Evolutionary conservation across 2,329 filamentous ascomycete genomes (phyloP).

Genomic region (Stemphylium beticola): DNA sequence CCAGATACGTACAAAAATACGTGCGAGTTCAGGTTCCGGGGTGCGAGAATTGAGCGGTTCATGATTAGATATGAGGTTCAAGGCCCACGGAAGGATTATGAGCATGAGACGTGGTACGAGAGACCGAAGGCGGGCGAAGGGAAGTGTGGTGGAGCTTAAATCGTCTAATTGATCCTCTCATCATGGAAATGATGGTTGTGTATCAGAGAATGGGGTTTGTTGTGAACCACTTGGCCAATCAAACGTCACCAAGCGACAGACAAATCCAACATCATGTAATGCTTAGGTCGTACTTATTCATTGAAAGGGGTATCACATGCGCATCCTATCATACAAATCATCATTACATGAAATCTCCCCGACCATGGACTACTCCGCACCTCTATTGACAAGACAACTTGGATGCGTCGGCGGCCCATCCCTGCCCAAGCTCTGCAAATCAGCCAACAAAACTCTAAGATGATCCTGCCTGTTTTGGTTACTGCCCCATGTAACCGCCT

Average conservation of each 20-base stretch:
- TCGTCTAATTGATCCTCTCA: not conserved
- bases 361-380: slow-evolving; percentile 3
- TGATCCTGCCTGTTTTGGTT: slow-evolving; percentile 44
- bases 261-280: not conserved
- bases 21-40: slow-evolving; percentile 67
- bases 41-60: slow-evolving; percentile 32
- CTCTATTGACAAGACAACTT: slow-evolving; percentile 19
- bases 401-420: slow-evolving; percentile 46
- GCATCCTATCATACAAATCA: slow-evolving; percentile 7
- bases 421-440: slow-evolving; percentile 40
- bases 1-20: slow-evolving; percentile 74
- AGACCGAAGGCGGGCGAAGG: slow-evolving; percentile 10
- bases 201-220: too few species aligned
- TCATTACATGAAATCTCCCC: not conserved
- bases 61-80: slow-evolving; percentile 68
- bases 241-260: not conserved
- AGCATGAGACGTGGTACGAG: slow-evolving; percentile 48
- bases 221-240: too few species aligned
- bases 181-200: too few species aligned
- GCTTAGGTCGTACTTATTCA: not conserved
- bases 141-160: not conserved
- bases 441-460: slow-evolving; percentile 34
- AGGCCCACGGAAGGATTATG: slow-evolving; percentile 76
- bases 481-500: slow-evolving; percentile 44
- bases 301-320: slow-evolving; percentile 9